Base-by-base conservation (phyloP, 73 alveolate species). In the Tetrahymena thermophila region DNA sequence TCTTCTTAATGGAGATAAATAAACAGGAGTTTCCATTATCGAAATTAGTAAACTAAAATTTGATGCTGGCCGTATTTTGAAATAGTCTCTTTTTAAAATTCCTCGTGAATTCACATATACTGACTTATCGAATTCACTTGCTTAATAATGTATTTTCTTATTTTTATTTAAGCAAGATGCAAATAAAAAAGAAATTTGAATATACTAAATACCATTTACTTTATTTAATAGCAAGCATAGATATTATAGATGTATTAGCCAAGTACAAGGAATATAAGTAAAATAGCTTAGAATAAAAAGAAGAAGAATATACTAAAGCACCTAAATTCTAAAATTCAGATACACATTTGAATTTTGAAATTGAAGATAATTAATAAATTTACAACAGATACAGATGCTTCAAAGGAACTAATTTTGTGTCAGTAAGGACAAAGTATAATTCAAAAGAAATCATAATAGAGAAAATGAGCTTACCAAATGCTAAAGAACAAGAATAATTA, bases 41-140 rank as follows among this genome's bases (percentile, higher is more conserved):
- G 97, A 96, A 83, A 96, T 98, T 35, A 96, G 98, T 23, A 96
- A 96, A 85, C 95, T 96, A 31, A 94, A 96, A 93, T 98, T 98
- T 95, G 99, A 98, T 97, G 98, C 98, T 35, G 99, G 99, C 9
- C 93, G 56, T 5, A 98, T 98, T 23, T 58, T 98, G 28, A 71
- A 71, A n/a, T 31, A 71, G n/a, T 71, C 89, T 28, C 17, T n/a
- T 31, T 71, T 71, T n/a, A 42, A 71, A 1, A 71, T 71, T 1
- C 89, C 89, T 71, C 38, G 21, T 71, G 17, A 71, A 13, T 71
- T 71, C 37, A 71, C 89, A 28, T 71, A 71, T 25, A n/a, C 89
- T 13, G 89, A 71, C 31, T 25, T 71, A 31, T 71, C 89, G 11
- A 31, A n/a, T 31, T 71, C 89, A 11, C 89, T 71, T 71, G 89